Evolutionary conservation across 148 eudicot genomes (phyloP).

Genomic region (Vaccinium macrocarpon): DNA sequence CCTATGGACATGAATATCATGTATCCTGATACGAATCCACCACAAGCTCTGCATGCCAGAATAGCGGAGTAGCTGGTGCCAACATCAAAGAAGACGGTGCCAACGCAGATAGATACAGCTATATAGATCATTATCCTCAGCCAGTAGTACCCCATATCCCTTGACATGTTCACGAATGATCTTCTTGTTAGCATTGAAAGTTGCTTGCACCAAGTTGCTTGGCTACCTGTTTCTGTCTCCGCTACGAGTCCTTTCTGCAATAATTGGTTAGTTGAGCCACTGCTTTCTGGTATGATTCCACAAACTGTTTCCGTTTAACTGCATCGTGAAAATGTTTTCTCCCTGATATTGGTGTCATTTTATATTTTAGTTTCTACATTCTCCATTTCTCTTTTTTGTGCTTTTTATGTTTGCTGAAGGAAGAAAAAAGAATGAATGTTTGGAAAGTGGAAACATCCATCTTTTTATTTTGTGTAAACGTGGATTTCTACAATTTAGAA

Average conservation of each 20-base stretch:
- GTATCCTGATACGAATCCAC: conserved; percentile 78
- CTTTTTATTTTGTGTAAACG: background rate
- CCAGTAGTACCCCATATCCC: conserved; percentile 92
- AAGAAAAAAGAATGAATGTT: background rate
- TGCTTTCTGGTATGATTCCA: background rate
- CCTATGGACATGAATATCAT: conserved; percentile 97
- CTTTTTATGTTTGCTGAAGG: background rate
- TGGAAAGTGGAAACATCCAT: background rate
- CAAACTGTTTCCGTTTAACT: background rate
- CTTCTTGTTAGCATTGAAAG: conserved; percentile 54
- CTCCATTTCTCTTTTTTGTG: no score
- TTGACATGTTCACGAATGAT: conserved; percentile 74
- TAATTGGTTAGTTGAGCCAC: background rate
- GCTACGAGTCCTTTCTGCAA: conserved; percentile 52
- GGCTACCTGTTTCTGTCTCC: conserved; percentile 48
- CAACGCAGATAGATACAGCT: conserved; percentile 63
- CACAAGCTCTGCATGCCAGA: conserved; percentile 81
- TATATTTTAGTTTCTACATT: background rate
- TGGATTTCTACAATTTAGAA: background rate
- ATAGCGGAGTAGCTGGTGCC: conserved; percentile 75
- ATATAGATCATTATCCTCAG: conserved; percentile 55
- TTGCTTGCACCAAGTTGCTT: conserved; percentile 82
- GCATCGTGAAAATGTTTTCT: background rate
- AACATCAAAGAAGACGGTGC: conserved; percentile 71
- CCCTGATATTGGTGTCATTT: background rate